Conservation (phyloP, 768 basidiomycete species). For the Mycena kentingensis region DNA sequence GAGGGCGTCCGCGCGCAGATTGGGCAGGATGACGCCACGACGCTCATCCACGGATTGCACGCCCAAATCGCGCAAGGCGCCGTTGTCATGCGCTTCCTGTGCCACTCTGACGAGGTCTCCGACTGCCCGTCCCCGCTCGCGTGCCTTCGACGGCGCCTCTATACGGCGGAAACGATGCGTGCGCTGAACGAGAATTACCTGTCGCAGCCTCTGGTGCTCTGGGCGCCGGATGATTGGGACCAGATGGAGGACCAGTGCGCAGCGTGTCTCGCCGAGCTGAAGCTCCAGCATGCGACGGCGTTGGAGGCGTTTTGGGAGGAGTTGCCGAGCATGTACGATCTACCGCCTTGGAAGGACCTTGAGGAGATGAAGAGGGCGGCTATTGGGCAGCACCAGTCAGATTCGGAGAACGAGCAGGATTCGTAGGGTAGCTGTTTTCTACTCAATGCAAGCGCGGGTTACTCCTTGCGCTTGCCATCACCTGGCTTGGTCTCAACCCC, state of each 20-base stretch:
- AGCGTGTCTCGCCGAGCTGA: neutral
- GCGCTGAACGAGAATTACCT: neutral
- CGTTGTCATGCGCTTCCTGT: neutral
- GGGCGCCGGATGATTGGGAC: neutral
- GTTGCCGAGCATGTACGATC: slow-evolving; percentile 5
- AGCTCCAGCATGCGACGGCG: neutral
- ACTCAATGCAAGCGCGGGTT: too few species aligned
- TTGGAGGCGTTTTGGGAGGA: slow-evolving; percentile 4
- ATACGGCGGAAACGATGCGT: too few species aligned
- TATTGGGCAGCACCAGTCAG: slow-evolving; percentile 1
- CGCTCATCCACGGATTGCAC: neutral
- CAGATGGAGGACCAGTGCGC: neutral
- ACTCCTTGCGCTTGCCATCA: too few species aligned
- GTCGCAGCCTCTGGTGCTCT: neutral
- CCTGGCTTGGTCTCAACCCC: too few species aligned
- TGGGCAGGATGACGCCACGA: neutral
- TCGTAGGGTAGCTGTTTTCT: too few species aligned
- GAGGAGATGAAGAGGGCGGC: neutral
- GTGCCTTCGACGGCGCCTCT: too few species aligned
- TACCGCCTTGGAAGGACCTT: slow-evolving; percentile 5
- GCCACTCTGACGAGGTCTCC: neutral
- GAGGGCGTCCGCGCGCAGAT: neutral
- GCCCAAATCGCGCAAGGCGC: neutral
- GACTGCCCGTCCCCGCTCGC: too few species aligned
- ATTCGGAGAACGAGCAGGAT: too few species aligned